phyloP scores from a whole-genome alignment of 768 basidiomycete species.

The Atractiella rhizophila region DNA sequence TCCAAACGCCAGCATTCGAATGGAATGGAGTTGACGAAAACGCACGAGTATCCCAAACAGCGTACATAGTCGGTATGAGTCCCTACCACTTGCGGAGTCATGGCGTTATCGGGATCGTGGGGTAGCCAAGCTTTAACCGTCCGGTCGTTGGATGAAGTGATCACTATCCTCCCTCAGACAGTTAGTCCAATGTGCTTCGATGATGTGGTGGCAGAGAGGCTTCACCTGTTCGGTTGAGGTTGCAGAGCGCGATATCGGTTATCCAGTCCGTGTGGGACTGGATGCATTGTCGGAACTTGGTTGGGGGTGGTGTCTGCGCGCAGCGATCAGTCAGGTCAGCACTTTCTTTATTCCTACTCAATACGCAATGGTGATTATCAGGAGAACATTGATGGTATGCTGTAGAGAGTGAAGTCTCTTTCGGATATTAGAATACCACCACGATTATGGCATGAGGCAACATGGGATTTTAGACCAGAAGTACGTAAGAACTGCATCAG shows the following conservation, averaged over 20 bases:
- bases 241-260: constrained; percentile 76
- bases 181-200: too few species aligned
- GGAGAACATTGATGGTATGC: too few species aligned
- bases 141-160: constrained; percentile 87
- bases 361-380: too few species aligned
- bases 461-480: too few species aligned
- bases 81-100: constrained; percentile 31
- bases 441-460: too few species aligned
- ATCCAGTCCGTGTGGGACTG: constrained; percentile 57
- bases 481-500: too few species aligned
- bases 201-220: constrained; percentile 1
- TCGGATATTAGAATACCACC: too few species aligned
- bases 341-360: too few species aligned
- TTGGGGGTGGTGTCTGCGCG: neutral
- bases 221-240: constrained; percentile 64
- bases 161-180: constrained; percentile 33
- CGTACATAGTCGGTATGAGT: constrained; percentile 21
- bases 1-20: neutral
- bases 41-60: constrained; percentile 17
- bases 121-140: constrained; percentile 84
- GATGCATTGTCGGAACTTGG: constrained; percentile 52
- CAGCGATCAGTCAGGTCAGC: neutral
- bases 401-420: too few species aligned
- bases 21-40: too few species aligned
- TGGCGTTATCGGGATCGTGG: constrained; percentile 32